These are phyloP conservation scores for Alternaria ventricosa DNA, from an alignment of 2,329 filamentous ascomycete species.

Conservation along the genomic window DNA sequence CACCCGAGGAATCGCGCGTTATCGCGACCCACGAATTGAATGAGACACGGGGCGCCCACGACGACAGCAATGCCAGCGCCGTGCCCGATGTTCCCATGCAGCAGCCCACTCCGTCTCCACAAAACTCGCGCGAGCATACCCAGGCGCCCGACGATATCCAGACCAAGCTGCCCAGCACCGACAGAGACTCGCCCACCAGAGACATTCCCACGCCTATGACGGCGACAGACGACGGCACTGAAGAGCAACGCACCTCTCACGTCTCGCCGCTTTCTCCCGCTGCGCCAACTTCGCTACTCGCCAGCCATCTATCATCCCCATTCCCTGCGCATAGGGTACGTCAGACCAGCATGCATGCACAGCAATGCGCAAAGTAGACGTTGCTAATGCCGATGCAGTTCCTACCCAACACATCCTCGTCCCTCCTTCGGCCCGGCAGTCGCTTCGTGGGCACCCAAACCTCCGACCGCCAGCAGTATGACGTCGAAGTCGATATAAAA, in stretches of 20 bases:
- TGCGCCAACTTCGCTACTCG: constrained; percentile 28
- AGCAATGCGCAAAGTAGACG: neutral
- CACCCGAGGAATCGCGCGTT: constrained; percentile 53
- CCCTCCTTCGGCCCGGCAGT: constrained; percentile 84
- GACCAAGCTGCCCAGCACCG: constrained; percentile 38
- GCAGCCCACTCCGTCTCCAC: constrained; percentile 47
- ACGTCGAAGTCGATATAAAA: constrained; percentile 96
- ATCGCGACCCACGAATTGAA: constrained; percentile 39
- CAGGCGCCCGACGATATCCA: constrained; percentile 28
- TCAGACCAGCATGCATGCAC: constrained; percentile 6
- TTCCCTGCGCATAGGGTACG: constrained; percentile 45
- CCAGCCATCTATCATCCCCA: constrained; percentile 40
- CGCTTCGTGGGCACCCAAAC: constrained; percentile 90
- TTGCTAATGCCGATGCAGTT: constrained; percentile 58
- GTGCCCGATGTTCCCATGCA: constrained; percentile 31
- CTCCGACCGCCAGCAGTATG: constrained; percentile 90
- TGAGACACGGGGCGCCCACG: constrained; percentile 26
- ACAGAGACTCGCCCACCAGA: constrained; percentile 43
- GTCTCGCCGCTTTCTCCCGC: constrained; percentile 41
- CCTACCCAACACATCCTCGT: constrained; percentile 80
- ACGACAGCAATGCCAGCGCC: constrained; percentile 23
- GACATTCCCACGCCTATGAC: constrained; percentile 50
- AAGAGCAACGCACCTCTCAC: constrained; percentile 45
- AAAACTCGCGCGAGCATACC: constrained; percentile 28
- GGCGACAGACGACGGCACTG: constrained; percentile 41